Percentiles rank a stretch among this genome's conserved stretches.
These are phyloP conservation scores for Rhodotorula diobovata DNA, from an alignment of 768 basidiomycete genomes.

Conservation along the genomic window DNA sequence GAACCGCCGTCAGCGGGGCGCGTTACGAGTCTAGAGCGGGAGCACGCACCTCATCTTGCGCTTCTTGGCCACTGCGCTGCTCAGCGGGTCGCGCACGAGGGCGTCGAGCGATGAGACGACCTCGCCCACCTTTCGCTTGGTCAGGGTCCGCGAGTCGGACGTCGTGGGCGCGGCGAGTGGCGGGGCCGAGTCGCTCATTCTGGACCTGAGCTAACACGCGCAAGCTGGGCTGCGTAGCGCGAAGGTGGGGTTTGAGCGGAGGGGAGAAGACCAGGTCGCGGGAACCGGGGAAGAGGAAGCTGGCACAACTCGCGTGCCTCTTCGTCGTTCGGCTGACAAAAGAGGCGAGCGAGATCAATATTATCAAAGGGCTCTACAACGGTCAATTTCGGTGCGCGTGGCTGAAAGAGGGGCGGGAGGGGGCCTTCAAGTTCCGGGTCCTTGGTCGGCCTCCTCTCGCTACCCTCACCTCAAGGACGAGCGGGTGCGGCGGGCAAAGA, in stretches of 20 bases:
- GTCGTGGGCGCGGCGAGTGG: not conserved
- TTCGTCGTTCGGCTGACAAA: too few relatives aligned
- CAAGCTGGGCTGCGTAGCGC: not conserved
- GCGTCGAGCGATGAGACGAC: slow-evolving; percentile 9
- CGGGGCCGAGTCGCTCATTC: not conserved
- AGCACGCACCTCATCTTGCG: not conserved
- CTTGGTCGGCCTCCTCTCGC: too few relatives aligned
- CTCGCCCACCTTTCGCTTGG: slow-evolving; percentile 3
- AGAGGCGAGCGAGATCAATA: too few relatives aligned
- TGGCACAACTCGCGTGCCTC: too few relatives aligned
- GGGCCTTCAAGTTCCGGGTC: too few relatives aligned
- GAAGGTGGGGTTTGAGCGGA: not conserved
- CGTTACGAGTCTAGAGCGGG: accelerated
- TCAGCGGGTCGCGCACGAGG: not conserved
- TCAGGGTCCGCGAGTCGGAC: not conserved
- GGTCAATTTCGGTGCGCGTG: too few relatives aligned
- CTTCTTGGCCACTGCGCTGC: not conserved
- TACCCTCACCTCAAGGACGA: too few relatives aligned
- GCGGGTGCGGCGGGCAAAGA: slow-evolving; percentile 28
- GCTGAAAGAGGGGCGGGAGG: too few relatives aligned
- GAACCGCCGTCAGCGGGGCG: not conserved
- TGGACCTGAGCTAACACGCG: not conserved
- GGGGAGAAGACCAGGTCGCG: too few relatives aligned
- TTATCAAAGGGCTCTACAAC: too few relatives aligned
- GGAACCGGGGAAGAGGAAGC: too few relatives aligned